These are phyloP conservation scores for Drechslerella stenobrocha DNA, from an alignment of 2,329 filamentous ascomycete genomes.

Conservation along the genomic window DNA sequence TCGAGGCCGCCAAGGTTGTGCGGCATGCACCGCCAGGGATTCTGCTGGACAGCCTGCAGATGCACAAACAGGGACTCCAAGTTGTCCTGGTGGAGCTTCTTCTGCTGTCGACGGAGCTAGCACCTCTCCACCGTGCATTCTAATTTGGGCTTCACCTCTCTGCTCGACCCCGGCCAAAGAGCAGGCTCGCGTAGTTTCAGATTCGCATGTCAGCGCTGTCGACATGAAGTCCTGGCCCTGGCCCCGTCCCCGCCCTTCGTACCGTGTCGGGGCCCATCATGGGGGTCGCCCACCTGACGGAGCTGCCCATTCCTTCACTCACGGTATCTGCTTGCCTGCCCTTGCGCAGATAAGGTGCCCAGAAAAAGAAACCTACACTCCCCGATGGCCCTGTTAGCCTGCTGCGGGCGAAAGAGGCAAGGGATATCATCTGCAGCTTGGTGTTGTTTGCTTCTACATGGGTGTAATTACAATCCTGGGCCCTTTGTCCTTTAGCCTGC, in stretches of 20 bases:
- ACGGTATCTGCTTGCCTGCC: background rate
- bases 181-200: background rate
- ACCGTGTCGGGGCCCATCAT: background rate
- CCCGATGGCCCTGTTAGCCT: background rate
- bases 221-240: background rate
- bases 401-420: slow-evolving; percentile 1
- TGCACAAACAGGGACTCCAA: slow-evolving; percentile 3
- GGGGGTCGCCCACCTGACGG: slow-evolving; percentile 5
- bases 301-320: slow-evolving; percentile 1
- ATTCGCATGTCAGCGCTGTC: slow-evolving; percentile 7
- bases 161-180: background rate
- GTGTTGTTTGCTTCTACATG: slow-evolving; percentile 26
- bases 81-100: background rate
- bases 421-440: background rate
- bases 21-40: background rate
- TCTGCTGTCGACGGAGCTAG: slow-evolving; percentile 7
- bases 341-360: background rate
- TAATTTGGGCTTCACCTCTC: background rate
- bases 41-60: background rate
- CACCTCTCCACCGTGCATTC: background rate
- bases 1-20: background rate
- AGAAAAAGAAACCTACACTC: slow-evolving; percentile 1
- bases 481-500: background rate
- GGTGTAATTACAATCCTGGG: background rate
- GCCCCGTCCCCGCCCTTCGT: background rate